Percentiles rank a stretch among this genome's conserved stretches.
Conservation (phyloP, 345 rosid genomes). For the Arabidopsis suecica region DNA sequence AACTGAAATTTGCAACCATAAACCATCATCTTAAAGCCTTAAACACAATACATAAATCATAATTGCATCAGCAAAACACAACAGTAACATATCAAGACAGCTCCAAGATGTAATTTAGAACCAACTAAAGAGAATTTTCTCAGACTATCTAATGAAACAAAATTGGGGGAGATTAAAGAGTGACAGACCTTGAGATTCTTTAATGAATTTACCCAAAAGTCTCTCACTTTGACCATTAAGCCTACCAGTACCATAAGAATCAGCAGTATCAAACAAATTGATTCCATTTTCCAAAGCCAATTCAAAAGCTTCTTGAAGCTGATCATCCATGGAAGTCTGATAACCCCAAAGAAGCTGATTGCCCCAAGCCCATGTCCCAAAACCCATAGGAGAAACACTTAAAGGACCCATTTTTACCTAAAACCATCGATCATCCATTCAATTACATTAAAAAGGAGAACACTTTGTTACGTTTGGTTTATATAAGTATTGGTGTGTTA, state of each 20-base stretch:
- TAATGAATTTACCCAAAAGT: slow-evolving; percentile 85
- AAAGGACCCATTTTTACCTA: slow-evolving; percentile 90
- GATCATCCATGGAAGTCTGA: slow-evolving; percentile 76
- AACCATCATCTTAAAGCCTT: slow-evolving; percentile 4
- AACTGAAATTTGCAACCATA: slow-evolving; percentile 46
- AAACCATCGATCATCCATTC: background rate
- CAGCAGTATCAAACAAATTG: slow-evolving; percentile 90
- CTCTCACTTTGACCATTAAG: slow-evolving; percentile 88
- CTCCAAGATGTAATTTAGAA: background rate
- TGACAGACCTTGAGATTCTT: slow-evolving; percentile 58
- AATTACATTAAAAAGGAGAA: slow-evolving; percentile 1
- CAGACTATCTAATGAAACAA: background rate
- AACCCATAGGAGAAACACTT: slow-evolving; percentile 93
- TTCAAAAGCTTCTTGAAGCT: slow-evolving; percentile 77
- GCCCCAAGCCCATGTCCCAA: slow-evolving; percentile 99
- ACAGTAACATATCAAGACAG: slow-evolving; percentile 17
- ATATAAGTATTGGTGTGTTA: slow-evolving; percentile 11
- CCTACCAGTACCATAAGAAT: slow-evolving; percentile 90
- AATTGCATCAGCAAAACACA: background rate
- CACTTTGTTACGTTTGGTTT: background rate
- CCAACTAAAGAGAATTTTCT: background rate
- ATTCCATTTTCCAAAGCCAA: slow-evolving; percentile 79
- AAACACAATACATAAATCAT: background rate
- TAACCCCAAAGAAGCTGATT: slow-evolving; percentile 97
- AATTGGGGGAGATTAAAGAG: background rate